These are phyloP conservation scores for Plasmopara viticola DNA, from an alignment of 352 stramenopile genomes.

Conservation along the genomic window DNA sequence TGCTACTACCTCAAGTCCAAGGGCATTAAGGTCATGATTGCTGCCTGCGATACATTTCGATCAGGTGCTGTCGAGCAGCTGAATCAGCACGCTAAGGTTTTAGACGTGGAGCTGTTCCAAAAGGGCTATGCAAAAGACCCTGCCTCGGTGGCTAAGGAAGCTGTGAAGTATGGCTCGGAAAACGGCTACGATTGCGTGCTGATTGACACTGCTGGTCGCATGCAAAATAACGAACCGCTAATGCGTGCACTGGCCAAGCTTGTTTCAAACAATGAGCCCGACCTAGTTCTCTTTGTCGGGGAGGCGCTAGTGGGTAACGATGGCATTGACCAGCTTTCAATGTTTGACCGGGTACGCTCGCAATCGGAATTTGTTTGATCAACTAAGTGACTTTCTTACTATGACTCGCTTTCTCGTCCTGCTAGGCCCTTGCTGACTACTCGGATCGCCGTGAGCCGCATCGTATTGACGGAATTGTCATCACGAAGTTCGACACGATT, in stretches of 20 bases:
- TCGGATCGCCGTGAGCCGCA: constrained; percentile 79
- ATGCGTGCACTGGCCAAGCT: constrained; percentile 98
- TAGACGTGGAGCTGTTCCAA: constrained; percentile 95
- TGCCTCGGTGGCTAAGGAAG: constrained; percentile 90
- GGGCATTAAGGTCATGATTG: constrained; percentile 93
- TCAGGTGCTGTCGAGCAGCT: constrained; percentile 98
- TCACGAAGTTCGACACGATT: constrained; percentile 99
- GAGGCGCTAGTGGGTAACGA: constrained; percentile 99
- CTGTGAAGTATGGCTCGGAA: constrained; percentile 92
- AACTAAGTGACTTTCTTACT: constrained; percentile 4
- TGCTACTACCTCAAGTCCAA: constrained; percentile 99
- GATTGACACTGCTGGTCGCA: constrained; percentile 97
- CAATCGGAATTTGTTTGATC: neutral
- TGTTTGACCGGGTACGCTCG: constrained; percentile 89
- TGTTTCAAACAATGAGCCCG: constrained; percentile 94
- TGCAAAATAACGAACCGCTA: constrained; percentile 99
- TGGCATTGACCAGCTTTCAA: constrained; percentile 96
- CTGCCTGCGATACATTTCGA: constrained; percentile 98
- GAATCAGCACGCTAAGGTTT: constrained; percentile 94
- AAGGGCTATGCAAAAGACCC: constrained; percentile 96
- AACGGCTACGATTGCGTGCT: constrained; percentile 96
- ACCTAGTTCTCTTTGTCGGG: constrained; percentile 98
- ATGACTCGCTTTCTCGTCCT: constrained; percentile 4
- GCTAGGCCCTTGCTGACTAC: constrained; percentile 84
- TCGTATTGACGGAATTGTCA: constrained; percentile 96